phyloP scores from a whole-genome alignment of 352 stramenopile genomes.

The Globisporangium emineosum region DNA sequence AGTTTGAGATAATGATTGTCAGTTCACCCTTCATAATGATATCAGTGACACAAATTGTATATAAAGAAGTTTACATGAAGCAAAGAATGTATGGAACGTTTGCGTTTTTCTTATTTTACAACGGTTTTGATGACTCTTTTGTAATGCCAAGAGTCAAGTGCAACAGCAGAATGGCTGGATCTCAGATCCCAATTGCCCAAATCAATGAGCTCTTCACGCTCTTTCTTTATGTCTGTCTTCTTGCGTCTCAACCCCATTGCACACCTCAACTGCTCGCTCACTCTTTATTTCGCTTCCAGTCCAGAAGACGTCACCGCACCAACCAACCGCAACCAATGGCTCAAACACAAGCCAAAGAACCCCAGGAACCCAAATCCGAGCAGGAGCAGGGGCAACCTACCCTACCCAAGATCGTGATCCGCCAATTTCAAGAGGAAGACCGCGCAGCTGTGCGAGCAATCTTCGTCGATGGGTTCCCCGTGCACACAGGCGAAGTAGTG shows the following conservation, averaged over 20 bases:
- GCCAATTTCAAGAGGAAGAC: slow-evolving; percentile 13
- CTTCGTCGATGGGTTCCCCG: slow-evolving; percentile 17
- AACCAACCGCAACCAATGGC: background rate
- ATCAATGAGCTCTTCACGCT: no score
- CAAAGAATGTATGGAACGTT: no score
- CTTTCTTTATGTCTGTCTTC: background rate
- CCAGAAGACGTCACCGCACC: background rate
- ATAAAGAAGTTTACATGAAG: no score
- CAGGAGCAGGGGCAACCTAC: no score
- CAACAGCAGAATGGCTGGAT: background rate
- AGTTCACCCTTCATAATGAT: background rate
- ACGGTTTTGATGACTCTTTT: no score
- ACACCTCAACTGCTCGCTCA: background rate
- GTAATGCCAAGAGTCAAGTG: no score
- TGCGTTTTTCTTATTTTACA: no score
- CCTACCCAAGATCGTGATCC: slow-evolving; percentile 13
- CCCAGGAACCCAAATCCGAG: no score
- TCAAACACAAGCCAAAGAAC: background rate
- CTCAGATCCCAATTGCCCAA: background rate
- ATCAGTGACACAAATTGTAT: background rate
- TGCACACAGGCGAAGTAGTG: background rate
- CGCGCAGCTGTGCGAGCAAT: slow-evolving; percentile 3
- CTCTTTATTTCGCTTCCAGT: background rate
- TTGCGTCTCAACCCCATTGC: background rate
- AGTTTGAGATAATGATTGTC: background rate